Percentiles rank a stretch among this genome's conserved stretches.
Conservation (phyloP, 352 stramenopile genomes). For the Phytophthora sp. region DNA sequence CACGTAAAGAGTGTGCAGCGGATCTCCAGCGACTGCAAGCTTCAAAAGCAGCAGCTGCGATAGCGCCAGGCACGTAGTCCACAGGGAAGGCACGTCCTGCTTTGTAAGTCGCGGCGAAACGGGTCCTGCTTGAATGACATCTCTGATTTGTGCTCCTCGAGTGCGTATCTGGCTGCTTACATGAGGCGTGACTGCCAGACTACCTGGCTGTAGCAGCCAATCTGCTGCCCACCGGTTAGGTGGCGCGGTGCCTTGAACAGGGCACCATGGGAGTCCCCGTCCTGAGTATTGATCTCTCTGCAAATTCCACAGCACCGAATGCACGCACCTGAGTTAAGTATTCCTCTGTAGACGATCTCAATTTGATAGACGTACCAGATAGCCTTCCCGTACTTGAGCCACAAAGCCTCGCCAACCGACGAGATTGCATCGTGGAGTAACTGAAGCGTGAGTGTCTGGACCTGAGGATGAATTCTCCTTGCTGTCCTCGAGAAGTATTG, state of each 20-base stretch:
- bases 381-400: constrained; percentile 34
- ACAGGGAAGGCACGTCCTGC: constrained; percentile 28
- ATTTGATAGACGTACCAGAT: constrained; percentile 22
- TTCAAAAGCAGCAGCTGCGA: constrained; percentile 39
- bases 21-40: constrained; percentile 18
- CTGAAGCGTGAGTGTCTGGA: not conserved
- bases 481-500: constrained; percentile 21
- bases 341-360: not conserved
- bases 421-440: constrained; percentile 25
- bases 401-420: constrained; percentile 28
- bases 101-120: not conserved
- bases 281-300: constrained; percentile 26
- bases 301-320: constrained; percentile 1
- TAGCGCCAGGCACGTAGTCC: constrained; percentile 29
- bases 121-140: not conserved
- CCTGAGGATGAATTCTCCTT: constrained; percentile 8
- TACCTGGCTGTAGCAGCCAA: constrained; percentile 28
- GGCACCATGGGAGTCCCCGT: constrained; percentile 6
- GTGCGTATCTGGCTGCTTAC: not conserved
- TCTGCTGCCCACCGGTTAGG: constrained; percentile 17
- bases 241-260: not conserved
- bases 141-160: no score
- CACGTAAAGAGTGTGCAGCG: constrained; percentile 33
- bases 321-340: constrained; percentile 2
- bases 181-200: constrained; percentile 8